Conservation (phyloP, 345 rosid genomes). For the Salix brachista region DNA sequence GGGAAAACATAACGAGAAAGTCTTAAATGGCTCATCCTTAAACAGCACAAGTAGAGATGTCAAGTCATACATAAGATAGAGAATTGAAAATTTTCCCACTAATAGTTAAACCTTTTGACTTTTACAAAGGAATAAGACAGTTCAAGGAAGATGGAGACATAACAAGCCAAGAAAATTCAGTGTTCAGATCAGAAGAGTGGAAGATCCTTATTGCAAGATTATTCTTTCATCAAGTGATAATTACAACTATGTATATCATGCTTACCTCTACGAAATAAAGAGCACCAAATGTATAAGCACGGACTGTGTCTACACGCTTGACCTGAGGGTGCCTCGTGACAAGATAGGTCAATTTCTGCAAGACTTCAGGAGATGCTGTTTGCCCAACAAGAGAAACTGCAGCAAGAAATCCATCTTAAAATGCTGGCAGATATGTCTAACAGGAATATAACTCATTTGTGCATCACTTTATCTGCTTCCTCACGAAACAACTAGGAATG, state of each 20-base stretch:
- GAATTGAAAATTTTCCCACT: background rate
- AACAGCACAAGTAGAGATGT: background rate
- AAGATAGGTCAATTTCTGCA: constrained; percentile 75
- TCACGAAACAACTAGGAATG: background rate
- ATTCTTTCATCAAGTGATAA: background rate
- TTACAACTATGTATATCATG: background rate
- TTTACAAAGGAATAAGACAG: background rate
- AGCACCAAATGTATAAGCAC: constrained; percentile 89
- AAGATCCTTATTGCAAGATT: background rate
- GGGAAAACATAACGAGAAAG: background rate
- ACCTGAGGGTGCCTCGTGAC: constrained; percentile 65
- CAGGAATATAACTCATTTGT: background rate
- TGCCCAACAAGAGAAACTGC: constrained; percentile 86
- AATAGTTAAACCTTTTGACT: background rate
- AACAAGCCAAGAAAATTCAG: background rate
- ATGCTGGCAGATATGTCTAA: background rate
- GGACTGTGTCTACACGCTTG: constrained; percentile 83
- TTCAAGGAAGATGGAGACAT: background rate
- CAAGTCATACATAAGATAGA: no score
- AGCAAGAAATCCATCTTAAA: constrained; percentile 5
- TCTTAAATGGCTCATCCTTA: background rate
- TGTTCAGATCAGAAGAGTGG: background rate
- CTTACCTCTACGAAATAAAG: constrained; percentile 84
- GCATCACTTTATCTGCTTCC: background rate
- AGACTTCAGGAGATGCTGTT: constrained; percentile 78